These are phyloP conservation scores for Epithemia pelagica DNA, from an alignment of 108 stramenopile genomes.

Conservation along the genomic window DNA sequence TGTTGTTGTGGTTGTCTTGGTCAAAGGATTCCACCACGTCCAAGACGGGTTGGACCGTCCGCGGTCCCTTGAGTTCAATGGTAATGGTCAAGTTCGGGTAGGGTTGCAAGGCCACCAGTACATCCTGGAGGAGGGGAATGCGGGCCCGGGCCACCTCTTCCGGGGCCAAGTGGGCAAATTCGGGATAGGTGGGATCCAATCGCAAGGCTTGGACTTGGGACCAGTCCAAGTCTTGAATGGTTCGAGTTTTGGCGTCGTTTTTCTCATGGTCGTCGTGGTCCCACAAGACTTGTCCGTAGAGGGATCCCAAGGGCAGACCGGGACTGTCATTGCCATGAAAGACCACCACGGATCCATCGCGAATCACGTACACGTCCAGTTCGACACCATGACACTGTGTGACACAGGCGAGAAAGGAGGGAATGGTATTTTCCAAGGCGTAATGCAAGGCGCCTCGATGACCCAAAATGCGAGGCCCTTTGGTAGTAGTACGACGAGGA, in stretches of 20 bases:
- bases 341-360: slow-evolving; percentile 59
- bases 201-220: slow-evolving; percentile 36
- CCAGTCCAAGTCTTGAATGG: slow-evolving; percentile 62
- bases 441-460: slow-evolving; percentile 72
- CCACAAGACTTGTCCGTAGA: no score
- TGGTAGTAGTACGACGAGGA: no score
- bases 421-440: slow-evolving; percentile 67
- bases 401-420: slow-evolving; percentile 41
- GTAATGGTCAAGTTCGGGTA: no score
- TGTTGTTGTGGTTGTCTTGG: no score
- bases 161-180: slow-evolving; percentile 56
- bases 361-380: slow-evolving; percentile 66
- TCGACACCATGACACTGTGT: slow-evolving; percentile 69
- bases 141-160: slow-evolving; percentile 33
- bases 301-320: slow-evolving; percentile 46
- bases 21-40: slow-evolving; percentile 50
- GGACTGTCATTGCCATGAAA: slow-evolving; percentile 74
- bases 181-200: slow-evolving; percentile 52
- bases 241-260: slow-evolving; percentile 14
- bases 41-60: slow-evolving; percentile 43
- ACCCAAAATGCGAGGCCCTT: no score
- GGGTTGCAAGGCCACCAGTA: slow-evolving; percentile 43
- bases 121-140: slow-evolving; percentile 68
- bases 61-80: slow-evolving; percentile 78
- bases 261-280: slow-evolving; percentile 20